phyloP scores from a whole-genome alignment of 768 basidiomycete species.

The Cubamyces lactineus region DNA sequence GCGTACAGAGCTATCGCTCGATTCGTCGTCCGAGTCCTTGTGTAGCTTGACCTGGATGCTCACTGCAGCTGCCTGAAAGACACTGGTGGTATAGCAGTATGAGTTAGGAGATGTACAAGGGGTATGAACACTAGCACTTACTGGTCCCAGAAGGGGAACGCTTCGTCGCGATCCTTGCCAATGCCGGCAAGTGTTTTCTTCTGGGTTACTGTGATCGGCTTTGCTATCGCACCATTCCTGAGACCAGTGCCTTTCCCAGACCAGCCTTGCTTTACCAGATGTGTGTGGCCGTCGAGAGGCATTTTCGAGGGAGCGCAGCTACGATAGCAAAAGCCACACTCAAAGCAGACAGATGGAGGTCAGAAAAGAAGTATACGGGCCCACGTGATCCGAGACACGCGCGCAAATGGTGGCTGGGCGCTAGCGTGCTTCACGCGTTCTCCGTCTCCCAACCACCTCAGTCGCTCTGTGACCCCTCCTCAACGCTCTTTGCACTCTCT shows the following conservation, averaged over 20 bases:
- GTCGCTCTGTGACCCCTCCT: background rate
- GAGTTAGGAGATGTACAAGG: background rate
- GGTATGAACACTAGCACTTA: slow-evolving; percentile 46
- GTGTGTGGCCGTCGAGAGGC: slow-evolving; percentile 73
- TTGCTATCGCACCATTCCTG: slow-evolving; percentile 76
- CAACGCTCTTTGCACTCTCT: background rate
- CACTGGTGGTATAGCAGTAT: slow-evolving; percentile 41
- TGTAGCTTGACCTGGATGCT: slow-evolving; percentile 75
- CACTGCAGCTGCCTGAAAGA: slow-evolving; percentile 82
- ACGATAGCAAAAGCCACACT: background rate
- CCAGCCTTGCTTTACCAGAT: slow-evolving; percentile 87
- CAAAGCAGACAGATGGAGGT: background rate
- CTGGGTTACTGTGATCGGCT: slow-evolving; percentile 77
- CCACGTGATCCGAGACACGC: slow-evolving; percentile 15
- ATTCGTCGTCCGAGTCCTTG: slow-evolving; percentile 53
- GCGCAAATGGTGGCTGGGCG: slow-evolving; percentile 14
- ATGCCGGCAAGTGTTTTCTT: slow-evolving; percentile 87
- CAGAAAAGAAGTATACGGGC: slow-evolving; percentile 14
- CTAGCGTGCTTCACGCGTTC: slow-evolving; percentile 9
- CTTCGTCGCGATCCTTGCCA: slow-evolving; percentile 93
- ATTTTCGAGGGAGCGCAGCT: slow-evolving; percentile 37
- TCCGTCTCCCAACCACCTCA: slow-evolving; percentile 5
- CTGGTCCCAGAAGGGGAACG: slow-evolving; percentile 99
- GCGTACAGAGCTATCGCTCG: slow-evolving; percentile 38
- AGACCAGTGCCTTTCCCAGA: slow-evolving; percentile 82